A percentile compares a stretch with the other conserved stretches of the same genome.
phyloP scores from a whole-genome alignment of 169 alveolate species.

The Besnoitia besnoiti region DNA sequence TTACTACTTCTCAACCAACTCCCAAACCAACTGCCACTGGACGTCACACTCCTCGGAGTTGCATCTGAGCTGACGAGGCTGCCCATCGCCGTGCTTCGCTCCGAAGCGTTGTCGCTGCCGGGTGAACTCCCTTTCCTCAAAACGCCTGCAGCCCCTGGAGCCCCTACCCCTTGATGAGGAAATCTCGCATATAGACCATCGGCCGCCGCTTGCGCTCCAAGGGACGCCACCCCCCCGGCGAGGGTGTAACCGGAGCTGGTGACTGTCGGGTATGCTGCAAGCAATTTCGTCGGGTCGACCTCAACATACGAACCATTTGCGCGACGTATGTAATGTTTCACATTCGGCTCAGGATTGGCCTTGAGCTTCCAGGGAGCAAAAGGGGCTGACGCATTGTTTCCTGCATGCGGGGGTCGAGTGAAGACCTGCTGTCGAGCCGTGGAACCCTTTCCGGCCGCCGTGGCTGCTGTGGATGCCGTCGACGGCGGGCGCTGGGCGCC shows the following conservation, averaged over 20 bases:
- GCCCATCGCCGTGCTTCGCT: background rate
- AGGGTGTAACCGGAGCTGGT: background rate
- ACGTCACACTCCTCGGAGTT: background rate
- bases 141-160: background rate
- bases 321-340: background rate
- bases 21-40: background rate
- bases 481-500: too few relatives aligned
- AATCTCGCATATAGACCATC: background rate
- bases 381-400: background rate
- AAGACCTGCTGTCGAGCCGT: too few relatives aligned
- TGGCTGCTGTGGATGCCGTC: too few relatives aligned
- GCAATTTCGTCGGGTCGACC: background rate
- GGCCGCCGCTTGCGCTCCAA: background rate
- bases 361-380: background rate
- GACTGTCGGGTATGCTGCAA: background rate
- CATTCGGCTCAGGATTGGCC: background rate
- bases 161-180: background rate
- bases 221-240: background rate
- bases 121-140: background rate
- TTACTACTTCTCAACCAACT: background rate
- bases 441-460: too few relatives aligned
- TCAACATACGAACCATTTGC: background rate
- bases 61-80: background rate
- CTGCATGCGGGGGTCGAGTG: background rate
- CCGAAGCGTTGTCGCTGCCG: background rate